Percentiles rank a stretch among this genome's conserved stretches.
Conservation (phyloP, 2,329 filamentous ascomycete species). For the Cladophialophora bantiana region DNA sequence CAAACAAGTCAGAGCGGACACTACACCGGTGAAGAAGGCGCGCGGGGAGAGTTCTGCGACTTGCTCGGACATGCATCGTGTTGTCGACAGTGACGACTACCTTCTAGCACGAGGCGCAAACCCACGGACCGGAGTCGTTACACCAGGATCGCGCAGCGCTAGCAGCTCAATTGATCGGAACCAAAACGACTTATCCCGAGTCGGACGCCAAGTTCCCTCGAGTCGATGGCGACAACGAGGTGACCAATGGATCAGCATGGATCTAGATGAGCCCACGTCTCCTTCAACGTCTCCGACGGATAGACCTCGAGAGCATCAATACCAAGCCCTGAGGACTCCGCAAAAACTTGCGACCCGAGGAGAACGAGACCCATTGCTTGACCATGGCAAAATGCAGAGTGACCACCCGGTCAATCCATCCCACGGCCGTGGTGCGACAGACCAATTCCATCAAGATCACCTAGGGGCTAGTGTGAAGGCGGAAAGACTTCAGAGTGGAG, state of each 20-base stretch:
- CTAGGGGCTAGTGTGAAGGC: conserved; percentile 5
- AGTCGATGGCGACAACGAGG: conserved; percentile 46
- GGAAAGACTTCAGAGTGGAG: neutral
- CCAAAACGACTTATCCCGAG: neutral
- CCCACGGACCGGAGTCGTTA: conserved; percentile 48
- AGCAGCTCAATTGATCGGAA: conserved; percentile 37
- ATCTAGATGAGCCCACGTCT: conserved; percentile 42
- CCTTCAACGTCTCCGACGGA: conserved; percentile 24
- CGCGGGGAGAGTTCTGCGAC: neutral
- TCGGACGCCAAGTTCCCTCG: conserved; percentile 17
- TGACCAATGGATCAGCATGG: conserved; percentile 48
- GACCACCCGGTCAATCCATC: neutral
- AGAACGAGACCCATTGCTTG: neutral
- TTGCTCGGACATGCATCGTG: conserved; percentile 26
- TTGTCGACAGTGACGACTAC: conserved; percentile 46
- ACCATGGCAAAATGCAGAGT: neutral
- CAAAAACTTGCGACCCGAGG: conserved; percentile 20
- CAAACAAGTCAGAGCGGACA: neutral
- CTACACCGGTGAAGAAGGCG: neutral
- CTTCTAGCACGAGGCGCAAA: conserved; percentile 46
- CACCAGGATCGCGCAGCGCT: conserved; percentile 44
- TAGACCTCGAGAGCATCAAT: conserved; percentile 16
- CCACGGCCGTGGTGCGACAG: neutral
- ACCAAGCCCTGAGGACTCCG: conserved; percentile 24
- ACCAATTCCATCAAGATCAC: conserved; percentile 1